phyloP scores from a whole-genome alignment of 2,329 filamentous ascomycete species.

The Ophiocordyceps camponoti-rufipedis region DNA sequence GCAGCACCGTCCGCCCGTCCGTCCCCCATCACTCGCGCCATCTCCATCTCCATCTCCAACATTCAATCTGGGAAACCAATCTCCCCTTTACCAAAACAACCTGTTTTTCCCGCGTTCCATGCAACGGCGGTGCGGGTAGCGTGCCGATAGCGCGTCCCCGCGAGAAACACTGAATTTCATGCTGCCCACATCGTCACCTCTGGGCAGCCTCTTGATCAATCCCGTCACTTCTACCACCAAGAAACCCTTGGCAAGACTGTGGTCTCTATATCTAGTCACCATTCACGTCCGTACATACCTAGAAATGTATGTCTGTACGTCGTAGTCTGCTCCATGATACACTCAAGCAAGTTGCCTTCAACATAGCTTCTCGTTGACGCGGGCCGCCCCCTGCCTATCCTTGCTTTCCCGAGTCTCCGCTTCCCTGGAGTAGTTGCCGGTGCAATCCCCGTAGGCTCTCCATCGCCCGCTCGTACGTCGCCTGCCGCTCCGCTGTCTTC shows the following conservation, averaged over 20 bases:
- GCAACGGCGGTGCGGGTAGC: background rate
- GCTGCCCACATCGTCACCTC: background rate
- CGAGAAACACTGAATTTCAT: background rate
- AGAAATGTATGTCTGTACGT: too few relatives aligned
- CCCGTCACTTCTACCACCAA: background rate
- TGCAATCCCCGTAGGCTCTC: conserved; percentile 8
- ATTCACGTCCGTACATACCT: too few relatives aligned
- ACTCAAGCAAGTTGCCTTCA: background rate
- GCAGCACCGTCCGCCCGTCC: too few relatives aligned
- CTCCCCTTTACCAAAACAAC: background rate
- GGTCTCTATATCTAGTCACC: too few relatives aligned
- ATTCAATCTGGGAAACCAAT: too few relatives aligned
- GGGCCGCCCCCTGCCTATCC: background rate
- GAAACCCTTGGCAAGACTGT: too few relatives aligned
- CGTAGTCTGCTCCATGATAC: background rate
- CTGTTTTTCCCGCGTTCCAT: background rate
- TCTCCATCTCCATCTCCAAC: too few relatives aligned
- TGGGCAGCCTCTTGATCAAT: background rate
- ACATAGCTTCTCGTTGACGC: background rate
- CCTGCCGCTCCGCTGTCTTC: conserved; percentile 3
- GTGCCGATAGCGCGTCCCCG: background rate
- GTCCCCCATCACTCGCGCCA: too few relatives aligned
- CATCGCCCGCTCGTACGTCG: conserved; percentile 4
- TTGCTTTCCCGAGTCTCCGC: background rate
- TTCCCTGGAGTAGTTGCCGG: conserved; percentile 4